Evolutionary conservation across 495 filamentous ascomycete species (phyloP).

Genomic region (Penicillium cinerascens): DNA sequence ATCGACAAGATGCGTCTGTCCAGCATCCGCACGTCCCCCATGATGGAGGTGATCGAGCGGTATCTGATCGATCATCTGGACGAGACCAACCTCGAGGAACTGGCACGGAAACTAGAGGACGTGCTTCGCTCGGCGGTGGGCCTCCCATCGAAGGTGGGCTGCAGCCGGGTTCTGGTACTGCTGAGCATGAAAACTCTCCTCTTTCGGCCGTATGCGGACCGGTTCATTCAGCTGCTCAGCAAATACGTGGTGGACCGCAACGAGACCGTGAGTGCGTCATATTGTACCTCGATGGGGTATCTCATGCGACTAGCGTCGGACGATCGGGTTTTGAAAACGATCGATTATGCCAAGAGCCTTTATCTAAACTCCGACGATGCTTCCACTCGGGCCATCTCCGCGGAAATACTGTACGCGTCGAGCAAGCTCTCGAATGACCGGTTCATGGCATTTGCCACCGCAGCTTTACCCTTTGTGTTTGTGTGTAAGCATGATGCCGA

Average conservation of each 20-base stretch:
- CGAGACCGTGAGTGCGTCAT: conserved; percentile 81
- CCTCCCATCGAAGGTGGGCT: conserved; percentile 89
- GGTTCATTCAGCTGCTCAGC: conserved; percentile 70
- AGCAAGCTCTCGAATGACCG: conserved; percentile 86
- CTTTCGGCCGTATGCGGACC: conserved; percentile 72
- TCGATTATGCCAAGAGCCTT: conserved; percentile 60
- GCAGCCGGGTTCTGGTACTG: conserved; percentile 79
- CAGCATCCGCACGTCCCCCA: conserved; percentile 78
- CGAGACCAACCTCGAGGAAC: conserved; percentile 63
- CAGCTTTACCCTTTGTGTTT: conserved; percentile 81
- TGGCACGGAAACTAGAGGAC: conserved; percentile 67
- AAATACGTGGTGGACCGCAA: conserved; percentile 85
- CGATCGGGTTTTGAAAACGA: conserved; percentile 63
- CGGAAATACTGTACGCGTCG: conserved; percentile 72
- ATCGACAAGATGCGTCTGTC: conserved; percentile 81
- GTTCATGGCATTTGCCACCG: conserved; percentile 70
- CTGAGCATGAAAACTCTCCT: conserved; percentile 71
- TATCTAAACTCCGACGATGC: conserved; percentile 82
- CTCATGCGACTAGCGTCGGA: conserved; percentile 70
- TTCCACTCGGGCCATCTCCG: conserved; percentile 64
- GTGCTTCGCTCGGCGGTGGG: conserved; percentile 83
- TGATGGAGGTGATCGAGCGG: conserved; percentile 90
- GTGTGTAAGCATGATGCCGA: conserved; percentile 80
- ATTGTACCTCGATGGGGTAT: conserved; percentile 84
- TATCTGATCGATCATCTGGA: conserved; percentile 81